Evolutionary conservation across 2,329 filamentous ascomycete genomes (phyloP), one percentile per base, ranked within the genome.

Genomic region (Emydomyces testavorans): DNA sequence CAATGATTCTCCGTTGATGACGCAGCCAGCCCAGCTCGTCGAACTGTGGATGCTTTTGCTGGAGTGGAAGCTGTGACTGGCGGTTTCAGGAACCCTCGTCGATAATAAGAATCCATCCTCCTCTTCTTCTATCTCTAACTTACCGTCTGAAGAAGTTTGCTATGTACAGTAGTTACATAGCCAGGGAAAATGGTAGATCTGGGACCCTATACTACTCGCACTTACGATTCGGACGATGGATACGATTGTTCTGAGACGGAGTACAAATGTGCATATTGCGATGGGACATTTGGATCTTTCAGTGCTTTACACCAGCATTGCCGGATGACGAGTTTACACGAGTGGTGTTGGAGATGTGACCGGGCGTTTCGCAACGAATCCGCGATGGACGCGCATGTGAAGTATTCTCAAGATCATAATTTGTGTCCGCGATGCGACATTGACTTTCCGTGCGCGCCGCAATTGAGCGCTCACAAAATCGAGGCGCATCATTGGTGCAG

Each of bases 401-500:
- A 15, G 11, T 13, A 47, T 13, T 47, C 44, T 8, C 15, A 11
- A 28, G 8, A 13, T 23, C 44, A 47, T 21, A 28, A 38, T 23
- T 7, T 11, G 4, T 47, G 44, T 7, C 8, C 23, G 8, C 11
- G n/a, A 21, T 49, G 46, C 34, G 29, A 37, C 37, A 4, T 26
- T 18, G 46, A 43, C 18, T 42, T 36, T 18, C 32, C 38, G n/a
- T 24, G 13, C 3, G n/a, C 20, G 10, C 3, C 7, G 5, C 23
- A 45, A 8, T 46, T 55, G n/a, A 42, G 31, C n/a, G 24, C 21
- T 4, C 54, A 55, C 35, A 31, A 49, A 23, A 35, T 46, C 24
- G 26, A 52, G 4, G 31, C 41, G 10, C 53, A 55, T 42, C 41
- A 55, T 26, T 15, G 34, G 40, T 57, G 54, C 20, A 23, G 16